Percentiles rank a stretch among this genome's conserved stretches.
These are phyloP conservation scores for Barnettozyma botsteinii DNA, from an alignment of 805 yeast species.

Conservation along the genomic window DNA sequence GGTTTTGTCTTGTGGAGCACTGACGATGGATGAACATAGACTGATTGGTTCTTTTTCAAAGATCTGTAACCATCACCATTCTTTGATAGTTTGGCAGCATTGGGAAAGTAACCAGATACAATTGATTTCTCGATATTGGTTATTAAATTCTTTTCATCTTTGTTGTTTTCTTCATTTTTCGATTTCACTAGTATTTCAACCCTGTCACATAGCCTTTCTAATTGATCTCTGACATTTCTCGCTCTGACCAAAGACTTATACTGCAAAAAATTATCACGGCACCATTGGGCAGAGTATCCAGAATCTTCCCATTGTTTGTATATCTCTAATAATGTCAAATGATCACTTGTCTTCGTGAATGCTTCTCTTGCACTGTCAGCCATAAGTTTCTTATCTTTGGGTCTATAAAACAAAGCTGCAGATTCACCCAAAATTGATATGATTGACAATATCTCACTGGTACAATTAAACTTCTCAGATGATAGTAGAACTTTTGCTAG, in stretches of 20 bases:
- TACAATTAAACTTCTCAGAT: slow-evolving; percentile 55
- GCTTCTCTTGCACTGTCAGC: slow-evolving; percentile 60
- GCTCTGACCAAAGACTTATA: slow-evolving; percentile 66
- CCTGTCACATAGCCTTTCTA: slow-evolving; percentile 53
- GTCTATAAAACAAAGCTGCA: slow-evolving; percentile 62
- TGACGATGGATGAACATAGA: slow-evolving; percentile 82
- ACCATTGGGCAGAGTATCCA: slow-evolving; percentile 73
- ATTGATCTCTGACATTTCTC: slow-evolving; percentile 64
- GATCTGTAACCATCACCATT: slow-evolving; percentile 65
- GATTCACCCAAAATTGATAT: slow-evolving; percentile 82
- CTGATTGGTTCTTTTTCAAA: slow-evolving; percentile 62
- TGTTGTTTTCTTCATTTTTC: slow-evolving; percentile 27
- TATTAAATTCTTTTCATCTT: slow-evolving; percentile 40
- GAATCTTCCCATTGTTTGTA: slow-evolving; percentile 72
- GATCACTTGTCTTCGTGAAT: slow-evolving; percentile 63
- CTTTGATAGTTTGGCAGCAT: slow-evolving; percentile 81
- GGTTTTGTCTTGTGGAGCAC: slow-evolving; percentile 59
- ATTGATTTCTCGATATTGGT: slow-evolving; percentile 78
- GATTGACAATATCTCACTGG: slow-evolving; percentile 64
- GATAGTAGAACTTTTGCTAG: slow-evolving; percentile 69
- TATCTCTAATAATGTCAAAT: slow-evolving; percentile 64
- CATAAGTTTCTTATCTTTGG: slow-evolving; percentile 56
- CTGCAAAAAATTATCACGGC: slow-evolving; percentile 77
- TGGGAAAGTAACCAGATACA: slow-evolving; percentile 92
- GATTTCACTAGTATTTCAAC: slow-evolving; percentile 38